phyloP scores from a whole-genome alignment of 176 grass and related monocot species.

The Triticum timopheevii region DNA sequence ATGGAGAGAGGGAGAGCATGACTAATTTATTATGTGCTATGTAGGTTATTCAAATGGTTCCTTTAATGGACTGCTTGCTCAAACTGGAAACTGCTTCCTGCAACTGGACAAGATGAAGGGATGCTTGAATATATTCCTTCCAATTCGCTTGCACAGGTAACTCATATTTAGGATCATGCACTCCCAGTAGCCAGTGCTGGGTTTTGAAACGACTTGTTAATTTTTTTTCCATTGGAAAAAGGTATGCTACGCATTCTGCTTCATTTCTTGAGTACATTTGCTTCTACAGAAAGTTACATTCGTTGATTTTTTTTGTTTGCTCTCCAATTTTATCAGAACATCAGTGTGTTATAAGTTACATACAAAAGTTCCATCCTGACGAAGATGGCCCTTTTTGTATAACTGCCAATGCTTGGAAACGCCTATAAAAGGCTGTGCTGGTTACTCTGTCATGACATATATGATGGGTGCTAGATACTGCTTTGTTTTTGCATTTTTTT shows the following conservation, averaged over 20 bases:
- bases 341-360: slow-evolving; percentile 79
- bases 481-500: slow-evolving; percentile 25
- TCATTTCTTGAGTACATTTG: slow-evolving; percentile 15
- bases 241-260: slow-evolving; percentile 1
- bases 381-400: slow-evolving; percentile 84
- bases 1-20: no score
- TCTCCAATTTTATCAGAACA: slow-evolving; percentile 85
- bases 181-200: neutral
- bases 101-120: slow-evolving; percentile 95
- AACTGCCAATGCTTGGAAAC: slow-evolving; percentile 90
- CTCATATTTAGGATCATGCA: slow-evolving; percentile 2
- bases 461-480: slow-evolving; percentile 93
- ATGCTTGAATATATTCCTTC: slow-evolving; percentile 85
- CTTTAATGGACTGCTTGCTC: no score
- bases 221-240: slow-evolving; percentile 1
- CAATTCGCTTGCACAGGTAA: slow-evolving; percentile 86
- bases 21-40: no score
- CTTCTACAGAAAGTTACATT: slow-evolving; percentile 11
- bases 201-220: slow-evolving; percentile 5
- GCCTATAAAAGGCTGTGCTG: slow-evolving; percentile 89
- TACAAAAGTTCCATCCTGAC: slow-evolving; percentile 83
- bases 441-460: slow-evolving; percentile 93
- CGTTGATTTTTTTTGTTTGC: slow-evolving; percentile 20
- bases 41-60: no score
- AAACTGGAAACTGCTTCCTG: slow-evolving; percentile 28